These are phyloP conservation scores for Cymbopogon flexuosus DNA, from an alignment of 202 grass and related monocot genomes.

Conservation along the genomic window DNA sequence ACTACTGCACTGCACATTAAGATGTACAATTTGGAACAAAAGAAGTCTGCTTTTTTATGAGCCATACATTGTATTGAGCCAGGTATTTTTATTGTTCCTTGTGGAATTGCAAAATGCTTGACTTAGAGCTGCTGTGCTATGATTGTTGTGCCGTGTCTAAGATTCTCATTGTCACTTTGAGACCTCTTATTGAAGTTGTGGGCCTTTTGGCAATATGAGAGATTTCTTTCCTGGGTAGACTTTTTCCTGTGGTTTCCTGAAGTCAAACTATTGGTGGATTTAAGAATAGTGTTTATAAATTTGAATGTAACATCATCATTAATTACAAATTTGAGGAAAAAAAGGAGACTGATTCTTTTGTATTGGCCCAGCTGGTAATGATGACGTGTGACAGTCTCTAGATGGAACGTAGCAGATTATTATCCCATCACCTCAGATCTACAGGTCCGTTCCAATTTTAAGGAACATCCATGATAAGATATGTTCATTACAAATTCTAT, in stretches of 20 bases:
- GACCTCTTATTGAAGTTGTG: background rate
- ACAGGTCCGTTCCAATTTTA: conserved; percentile 53
- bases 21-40: background rate
- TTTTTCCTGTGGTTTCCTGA: background rate
- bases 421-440: conserved; percentile 50
- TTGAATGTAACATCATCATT: conserved; percentile 21
- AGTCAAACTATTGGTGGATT: conserved; percentile 10
- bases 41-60: background rate
- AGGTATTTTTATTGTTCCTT: background rate
- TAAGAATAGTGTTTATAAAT: conserved; percentile 10
- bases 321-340: conserved; percentile 38
- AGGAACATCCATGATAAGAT: conserved; percentile 37
- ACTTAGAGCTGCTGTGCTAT: background rate
- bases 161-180: background rate
- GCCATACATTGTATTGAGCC: background rate
- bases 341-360: conserved; percentile 57
- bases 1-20: background rate
- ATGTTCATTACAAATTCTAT: conserved; percentile 21
- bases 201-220: background rate
- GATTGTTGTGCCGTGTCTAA: background rate
- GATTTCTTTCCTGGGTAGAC: background rate
- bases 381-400: conserved; percentile 72
- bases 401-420: conserved; percentile 60
- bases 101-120: background rate
- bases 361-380: conserved; percentile 79